Percentiles rank a stretch among this genome's conserved stretches.
Evolutionary conservation across 345 rosid genomes (phyloP).

Genomic region (Ceriops decandra): DNA sequence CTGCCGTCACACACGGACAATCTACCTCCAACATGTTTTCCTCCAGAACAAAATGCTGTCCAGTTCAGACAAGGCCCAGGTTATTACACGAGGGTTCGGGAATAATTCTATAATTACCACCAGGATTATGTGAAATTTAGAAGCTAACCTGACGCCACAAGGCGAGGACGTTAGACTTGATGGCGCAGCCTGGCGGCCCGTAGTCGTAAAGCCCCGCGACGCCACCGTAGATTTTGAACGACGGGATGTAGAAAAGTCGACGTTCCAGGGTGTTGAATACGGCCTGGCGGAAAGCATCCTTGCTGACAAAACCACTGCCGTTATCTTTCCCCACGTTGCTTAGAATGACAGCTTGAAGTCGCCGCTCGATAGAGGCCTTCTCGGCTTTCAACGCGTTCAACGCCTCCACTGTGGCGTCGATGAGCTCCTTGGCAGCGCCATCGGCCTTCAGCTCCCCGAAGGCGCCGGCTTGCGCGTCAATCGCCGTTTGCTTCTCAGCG

Average conservation of each 20-base stretch:
- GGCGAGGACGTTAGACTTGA: constrained; percentile 68
- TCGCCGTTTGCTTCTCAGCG: constrained; percentile 50
- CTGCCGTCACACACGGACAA: constrained; percentile 95
- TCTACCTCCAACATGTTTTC: constrained; percentile 88
- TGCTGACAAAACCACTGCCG: constrained; percentile 26
- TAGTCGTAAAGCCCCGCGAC: constrained; percentile 84
- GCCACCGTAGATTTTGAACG: constrained; percentile 79
- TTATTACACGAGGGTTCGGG: neutral
- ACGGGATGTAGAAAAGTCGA: constrained; percentile 66
- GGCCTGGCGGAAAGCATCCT: constrained; percentile 74
- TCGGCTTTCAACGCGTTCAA: constrained; percentile 55
- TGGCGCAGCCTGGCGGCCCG: constrained; percentile 82
- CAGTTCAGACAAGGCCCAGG: neutral
- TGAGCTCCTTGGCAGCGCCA: constrained; percentile 33
- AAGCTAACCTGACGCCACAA: constrained; percentile 72
- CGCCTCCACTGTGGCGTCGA: constrained; percentile 58
- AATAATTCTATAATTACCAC: neutral
- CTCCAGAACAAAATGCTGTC: constrained; percentile 71
- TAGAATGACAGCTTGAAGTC: constrained; percentile 42
- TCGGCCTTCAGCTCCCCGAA: constrained; percentile 64
- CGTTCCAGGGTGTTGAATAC: constrained; percentile 73
- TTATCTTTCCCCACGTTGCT: constrained; percentile 18
- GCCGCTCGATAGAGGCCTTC: constrained; percentile 62
- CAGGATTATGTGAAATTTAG: neutral
- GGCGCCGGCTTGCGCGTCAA: constrained; percentile 59